Base-by-base conservation (phyloP, 1,139 yeast genomes). In the Candida glucosophila region DNA sequence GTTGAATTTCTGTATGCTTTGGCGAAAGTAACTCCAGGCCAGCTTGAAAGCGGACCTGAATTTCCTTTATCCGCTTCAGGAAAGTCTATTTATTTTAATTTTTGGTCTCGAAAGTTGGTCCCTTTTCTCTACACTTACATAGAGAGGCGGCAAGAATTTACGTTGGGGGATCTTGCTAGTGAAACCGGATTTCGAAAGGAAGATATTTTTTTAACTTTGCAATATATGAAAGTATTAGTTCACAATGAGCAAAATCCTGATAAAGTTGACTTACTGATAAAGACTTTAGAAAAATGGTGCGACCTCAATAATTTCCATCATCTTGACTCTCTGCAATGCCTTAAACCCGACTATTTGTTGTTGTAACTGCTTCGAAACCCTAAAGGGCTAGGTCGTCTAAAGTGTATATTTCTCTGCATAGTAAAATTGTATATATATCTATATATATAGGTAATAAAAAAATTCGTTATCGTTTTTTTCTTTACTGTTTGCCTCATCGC, bases 31-130 rank as follows among this genome's bases (percentile, higher is more conserved):
- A 56, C 67, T 40, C 47, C 81, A 54, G 52, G 74, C 48, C 44
- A 54, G 58, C 25, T 49, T 62, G 16, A 40, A 15, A 86, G 95
- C 30, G 94, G 96, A 0, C 98, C 98, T 0, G 98, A 90, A 47
- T 70, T 77, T 36, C 98, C 98, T 0, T 57, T 90, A 12, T 81
- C 95, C 5, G 78, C 79, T 0, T 81, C 73, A 48, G 98, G 98
- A 0, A 65, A 67, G 27, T 58, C 73, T 4, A 72, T 88, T 4
- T 90, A 86, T 43, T 42, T 80, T 17, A 57, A 68, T n/a, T 88
- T 69, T 49, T 90, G 98, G 98, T 63, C 82, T 9, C 61, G 64
- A 24, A 48, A 43, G 22, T 32, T 64, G 9, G 53, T 58, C 4
- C 12, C 36, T 11, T 29, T 48, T 15, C 32, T 52, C 14, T 16